Evolutionary conservation across 2,329 filamentous ascomycete genomes (phyloP).

Genomic region (Aspergillus pseudotamarii): DNA sequence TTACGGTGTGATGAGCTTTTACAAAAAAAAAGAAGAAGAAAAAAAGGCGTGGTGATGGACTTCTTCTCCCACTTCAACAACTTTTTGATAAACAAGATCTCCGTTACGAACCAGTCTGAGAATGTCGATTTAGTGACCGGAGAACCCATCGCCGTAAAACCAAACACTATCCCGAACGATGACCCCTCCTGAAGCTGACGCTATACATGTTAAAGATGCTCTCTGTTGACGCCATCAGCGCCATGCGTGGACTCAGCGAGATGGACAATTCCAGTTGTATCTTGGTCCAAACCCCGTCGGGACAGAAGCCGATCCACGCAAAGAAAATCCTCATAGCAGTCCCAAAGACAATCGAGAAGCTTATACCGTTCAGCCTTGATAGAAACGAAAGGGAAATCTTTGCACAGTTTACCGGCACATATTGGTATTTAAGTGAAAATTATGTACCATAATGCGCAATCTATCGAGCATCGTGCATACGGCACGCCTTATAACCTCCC

Average conservation of each 20-base stretch:
- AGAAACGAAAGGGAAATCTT: background rate
- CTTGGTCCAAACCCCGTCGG: background rate
- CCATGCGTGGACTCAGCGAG: background rate
- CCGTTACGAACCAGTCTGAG: background rate
- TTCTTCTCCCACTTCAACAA: slow-evolving; percentile 9
- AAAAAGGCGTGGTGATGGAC: background rate
- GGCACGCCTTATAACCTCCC: background rate
- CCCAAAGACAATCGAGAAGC: background rate
- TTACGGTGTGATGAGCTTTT: slow-evolving; percentile 6
- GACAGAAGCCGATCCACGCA: background rate
- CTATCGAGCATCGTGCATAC: background rate
- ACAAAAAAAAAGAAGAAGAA: background rate
- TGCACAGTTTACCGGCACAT: background rate
- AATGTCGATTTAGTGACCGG: background rate
- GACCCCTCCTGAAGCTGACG: background rate
- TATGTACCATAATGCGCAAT: background rate
- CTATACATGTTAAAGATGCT: background rate
- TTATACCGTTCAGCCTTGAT: background rate
- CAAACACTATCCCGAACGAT: background rate
- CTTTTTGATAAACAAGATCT: background rate
- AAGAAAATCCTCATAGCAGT: background rate
- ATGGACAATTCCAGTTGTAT: background rate
- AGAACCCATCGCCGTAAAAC: background rate
- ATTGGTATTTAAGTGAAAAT: background rate
- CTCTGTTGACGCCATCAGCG: background rate